Evolutionary conservation across 345 rosid species (phyloP), one percentile per base, ranked within the genome.

Genomic region (Mercurialis annua): DNA sequence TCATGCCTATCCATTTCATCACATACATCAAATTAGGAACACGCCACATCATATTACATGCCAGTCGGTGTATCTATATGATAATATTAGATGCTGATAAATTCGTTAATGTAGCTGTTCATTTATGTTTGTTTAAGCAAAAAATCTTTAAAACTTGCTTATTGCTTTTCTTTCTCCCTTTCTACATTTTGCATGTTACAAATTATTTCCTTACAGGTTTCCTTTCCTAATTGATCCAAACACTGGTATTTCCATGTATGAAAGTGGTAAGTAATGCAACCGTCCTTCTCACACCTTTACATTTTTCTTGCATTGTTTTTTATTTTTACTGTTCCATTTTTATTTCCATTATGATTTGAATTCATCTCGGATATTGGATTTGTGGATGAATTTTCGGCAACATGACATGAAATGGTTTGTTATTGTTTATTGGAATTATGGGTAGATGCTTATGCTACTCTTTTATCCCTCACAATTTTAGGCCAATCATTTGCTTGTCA

Each of bases 191-290:
- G 31, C 12, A 38, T 57, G 23, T 1, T 5, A 54, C 38, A 42
- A 18, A 4, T 47, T 27, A 6, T 62, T 49, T 15, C 53, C 63
- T 23, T 72, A 77, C 85, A 90, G 97, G 89, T 90, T 90, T 73
- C 92, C 94, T 2, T 90, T 86, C 78, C 83, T 90, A 33, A 54
- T 90, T 42, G 97, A 90, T 68, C 94, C 83, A 31, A 90, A 83
- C 69, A 77, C 85, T 73, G 85, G 86, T 47, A 74, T 81, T 72
- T 77, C 72, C 71, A 83, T 86, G 83, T 88, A 90, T 76, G 94
- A 88, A 82, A 90, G 97, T 68, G 88, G 97, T 90, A 77, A 27
- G 94, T 67, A 34, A 3, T 65, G 65, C 15, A 58, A 50, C 43
- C 52, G 49, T 57, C 52, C 49, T 38, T 63, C 34, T 59, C 27